Conservation (phyloP, 73 alveolate species). For the Breviolum minutum region DNA sequence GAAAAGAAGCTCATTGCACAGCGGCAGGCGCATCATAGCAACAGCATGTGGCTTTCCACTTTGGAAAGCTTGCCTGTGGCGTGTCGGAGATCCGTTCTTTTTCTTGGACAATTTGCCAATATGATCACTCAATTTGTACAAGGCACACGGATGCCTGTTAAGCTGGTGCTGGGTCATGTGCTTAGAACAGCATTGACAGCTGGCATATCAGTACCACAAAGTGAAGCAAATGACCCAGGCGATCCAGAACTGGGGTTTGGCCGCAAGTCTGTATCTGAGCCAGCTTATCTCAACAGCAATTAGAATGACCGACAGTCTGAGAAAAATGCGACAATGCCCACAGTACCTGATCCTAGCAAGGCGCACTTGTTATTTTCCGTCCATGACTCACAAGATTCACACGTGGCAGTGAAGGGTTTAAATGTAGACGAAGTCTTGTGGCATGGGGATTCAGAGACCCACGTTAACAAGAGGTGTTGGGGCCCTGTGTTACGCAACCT, state of each 20-base stretch:
- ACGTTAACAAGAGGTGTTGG: constrained; percentile 41
- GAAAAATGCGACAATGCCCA: neutral
- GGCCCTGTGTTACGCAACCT: constrained; percentile 64
- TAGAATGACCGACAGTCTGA: neutral
- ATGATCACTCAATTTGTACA: neutral
- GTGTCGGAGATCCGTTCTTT: neutral
- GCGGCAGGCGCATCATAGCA: constrained; percentile 28
- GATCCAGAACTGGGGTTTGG: constrained; percentile 80
- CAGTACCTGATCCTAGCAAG: neutral
- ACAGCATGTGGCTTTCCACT: neutral
- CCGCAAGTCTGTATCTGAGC: constrained; percentile 21
- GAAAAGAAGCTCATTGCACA: constrained; percentile 79
- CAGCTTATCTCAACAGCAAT: neutral
- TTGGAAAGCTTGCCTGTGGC: no score
- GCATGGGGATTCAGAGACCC: neutral
- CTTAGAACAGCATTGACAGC: neutral
- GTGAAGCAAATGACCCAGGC: neutral
- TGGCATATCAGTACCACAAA: neutral
- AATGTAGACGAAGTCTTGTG: neutral
- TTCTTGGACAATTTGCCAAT: neutral
- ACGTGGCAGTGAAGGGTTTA: no score
- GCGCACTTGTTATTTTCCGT: neutral
- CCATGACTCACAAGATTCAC: no score
- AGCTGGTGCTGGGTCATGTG: constrained; percentile 68
- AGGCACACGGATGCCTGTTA: constrained; percentile 73